A percentile compares a stretch with the other conserved stretches of the same genome.
Conservation (phyloP, 306 rosid genomes). For the Ziziphus jujuba region DNA sequence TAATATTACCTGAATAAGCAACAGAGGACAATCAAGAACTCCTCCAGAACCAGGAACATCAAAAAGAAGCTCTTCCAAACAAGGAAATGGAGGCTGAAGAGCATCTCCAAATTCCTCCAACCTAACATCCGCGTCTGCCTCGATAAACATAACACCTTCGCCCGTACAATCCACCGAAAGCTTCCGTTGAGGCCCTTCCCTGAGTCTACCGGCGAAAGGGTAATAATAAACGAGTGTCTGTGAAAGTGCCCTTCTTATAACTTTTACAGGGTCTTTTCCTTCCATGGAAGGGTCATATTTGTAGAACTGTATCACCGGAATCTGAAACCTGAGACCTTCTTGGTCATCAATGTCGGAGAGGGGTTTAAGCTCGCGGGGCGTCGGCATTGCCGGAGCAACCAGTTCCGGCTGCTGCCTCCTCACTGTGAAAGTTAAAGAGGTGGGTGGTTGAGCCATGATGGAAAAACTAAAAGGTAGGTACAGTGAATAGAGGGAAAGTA, state of each 20-base stretch:
- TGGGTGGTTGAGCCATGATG: neutral
- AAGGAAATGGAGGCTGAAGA: slow-evolving; percentile 42
- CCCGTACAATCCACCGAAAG: slow-evolving; percentile 46
- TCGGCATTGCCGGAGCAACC: slow-evolving; percentile 32
- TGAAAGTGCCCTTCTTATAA: slow-evolving; percentile 36
- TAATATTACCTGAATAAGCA: slow-evolving; percentile 39
- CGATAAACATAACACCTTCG: slow-evolving; percentile 45
- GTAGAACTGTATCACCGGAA: slow-evolving; percentile 39
- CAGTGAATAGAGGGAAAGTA: too few species aligned
- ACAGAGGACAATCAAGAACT: slow-evolving; percentile 30
- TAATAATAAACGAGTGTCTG: slow-evolving; percentile 39
- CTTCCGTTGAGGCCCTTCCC: slow-evolving; percentile 36
- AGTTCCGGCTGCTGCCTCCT: slow-evolving; percentile 23
- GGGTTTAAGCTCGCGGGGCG: slow-evolving; percentile 30
- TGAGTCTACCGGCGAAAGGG: slow-evolving; percentile 42
- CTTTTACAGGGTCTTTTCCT: slow-evolving; percentile 32
- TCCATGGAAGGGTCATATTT: slow-evolving; percentile 27
- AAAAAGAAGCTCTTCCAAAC: slow-evolving; percentile 37
- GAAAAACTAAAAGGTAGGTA: too few species aligned
- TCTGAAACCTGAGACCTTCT: slow-evolving; percentile 40
- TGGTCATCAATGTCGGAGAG: slow-evolving; percentile 47
- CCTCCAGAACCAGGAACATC: slow-evolving; percentile 39
- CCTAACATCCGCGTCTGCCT: slow-evolving; percentile 46
- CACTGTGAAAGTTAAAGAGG: slow-evolving; percentile 28
- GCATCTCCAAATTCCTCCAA: slow-evolving; percentile 33